Evolutionary conservation across 768 basidiomycete genomes (phyloP), one percentile per base, ranked within the genome.

Genomic region (Dacryopinax spathularia): DNA sequence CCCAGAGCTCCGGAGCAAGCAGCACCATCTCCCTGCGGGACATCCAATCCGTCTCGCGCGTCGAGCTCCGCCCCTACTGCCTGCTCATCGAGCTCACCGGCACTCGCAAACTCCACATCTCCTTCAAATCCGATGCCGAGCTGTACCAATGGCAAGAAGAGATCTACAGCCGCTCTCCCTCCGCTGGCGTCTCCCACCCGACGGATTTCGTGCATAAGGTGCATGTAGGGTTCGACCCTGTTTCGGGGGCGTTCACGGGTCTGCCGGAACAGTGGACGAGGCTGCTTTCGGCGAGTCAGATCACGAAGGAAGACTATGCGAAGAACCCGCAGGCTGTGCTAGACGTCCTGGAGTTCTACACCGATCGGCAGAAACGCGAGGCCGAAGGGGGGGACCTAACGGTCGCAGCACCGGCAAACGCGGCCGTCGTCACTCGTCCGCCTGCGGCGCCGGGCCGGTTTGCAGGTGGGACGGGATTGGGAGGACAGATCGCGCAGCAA

Each of bases 121-220:
- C 90, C 1, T 77, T 96, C 66, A 96, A 94, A 77, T 89, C 80
- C 67, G 94, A 99, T 71, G 91, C 94, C 68, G 95, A 99, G 70
- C 80, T 99, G n/a, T 99, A 99, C 70, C 86, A 86, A 18, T 98
- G 94, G 94, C 89, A 94, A 73, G 95, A 99, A 71, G 94, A 96
- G 72, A 87, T 99, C 65, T 97, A 98, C 75, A 84, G 83, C 4
- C 83, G 92, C 56, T 91, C 89, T 70, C 92, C 94, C 1, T 78
- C 93, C 60, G 90, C 94, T 85, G 91, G 95, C 29, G 89, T 94
- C 43, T 87, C 87, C 73, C 88, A 88, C 68, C 95, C 95, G 0
- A 97, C 94, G 7, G 95, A 99, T 74, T 98, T 99, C 71, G 91
- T 97, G 0, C 95, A 99, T 77, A 93, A 97, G 73, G 93, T 98